Evolutionary conservation across 2,329 filamentous ascomycete genomes (phyloP).

Genomic region (Tolypocladium pustulatum): DNA sequence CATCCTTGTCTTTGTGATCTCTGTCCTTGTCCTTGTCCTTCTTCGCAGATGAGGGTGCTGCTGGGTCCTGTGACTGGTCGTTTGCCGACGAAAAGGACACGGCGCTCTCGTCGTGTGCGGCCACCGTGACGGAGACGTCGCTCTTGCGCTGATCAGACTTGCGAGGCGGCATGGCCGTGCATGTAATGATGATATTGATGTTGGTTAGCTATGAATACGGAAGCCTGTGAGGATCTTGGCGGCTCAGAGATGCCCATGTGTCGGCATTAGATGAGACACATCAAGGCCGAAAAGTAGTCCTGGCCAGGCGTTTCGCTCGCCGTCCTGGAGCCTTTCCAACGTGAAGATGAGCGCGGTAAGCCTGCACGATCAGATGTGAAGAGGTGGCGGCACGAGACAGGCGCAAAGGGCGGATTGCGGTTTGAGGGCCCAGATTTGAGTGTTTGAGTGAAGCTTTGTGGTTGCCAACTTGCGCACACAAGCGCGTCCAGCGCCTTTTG

Average conservation of each 20-base stretch:
- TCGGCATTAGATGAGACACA: background rate
- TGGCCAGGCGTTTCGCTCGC: background rate
- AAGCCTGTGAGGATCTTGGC: background rate
- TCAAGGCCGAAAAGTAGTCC: background rate
- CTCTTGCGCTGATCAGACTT: constrained; percentile 41
- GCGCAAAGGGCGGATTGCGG: background rate
- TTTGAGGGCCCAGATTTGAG: background rate
- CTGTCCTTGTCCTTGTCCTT: constrained; percentile 17
- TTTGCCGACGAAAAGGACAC: constrained; percentile 1
- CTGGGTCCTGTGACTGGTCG: constrained; percentile 12
- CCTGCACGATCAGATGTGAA: background rate
- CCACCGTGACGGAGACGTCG: constrained; percentile 35
- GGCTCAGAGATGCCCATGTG: background rate
- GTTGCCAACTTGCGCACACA: background rate
- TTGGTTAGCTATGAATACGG: constrained; percentile 2
- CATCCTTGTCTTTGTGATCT: constrained; percentile 23
- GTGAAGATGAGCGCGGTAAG: background rate
- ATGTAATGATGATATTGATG: background rate
- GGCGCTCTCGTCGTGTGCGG: constrained; percentile 11
- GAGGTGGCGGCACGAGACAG: background rate
- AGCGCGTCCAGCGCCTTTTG: background rate
- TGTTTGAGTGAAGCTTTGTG: background rate
- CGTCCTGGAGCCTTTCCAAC: background rate
- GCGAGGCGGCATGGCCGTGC: constrained; percentile 38
- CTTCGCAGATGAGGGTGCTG: constrained; percentile 16